These are phyloP conservation scores for Pythium monospermum DNA, from an alignment of 352 stramenopile species.

Conservation along the genomic window DNA sequence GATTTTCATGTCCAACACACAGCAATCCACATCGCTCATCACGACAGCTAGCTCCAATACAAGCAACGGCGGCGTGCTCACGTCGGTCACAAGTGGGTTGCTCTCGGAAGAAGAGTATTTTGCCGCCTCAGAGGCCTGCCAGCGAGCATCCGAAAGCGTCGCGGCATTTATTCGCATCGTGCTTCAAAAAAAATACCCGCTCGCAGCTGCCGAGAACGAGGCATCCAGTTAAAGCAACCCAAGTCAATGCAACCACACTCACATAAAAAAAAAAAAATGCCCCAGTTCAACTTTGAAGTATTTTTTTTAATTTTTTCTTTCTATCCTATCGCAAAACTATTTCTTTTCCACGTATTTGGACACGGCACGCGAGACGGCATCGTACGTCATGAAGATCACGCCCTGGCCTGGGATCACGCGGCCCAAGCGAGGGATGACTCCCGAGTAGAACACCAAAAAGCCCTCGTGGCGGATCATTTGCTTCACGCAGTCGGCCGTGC, in stretches of 20 bases:
- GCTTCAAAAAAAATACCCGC: slow-evolving; percentile 65
- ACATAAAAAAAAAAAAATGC: too few relatives aligned
- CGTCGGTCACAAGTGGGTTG: slow-evolving; percentile 65
- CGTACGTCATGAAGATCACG: slow-evolving; percentile 96
- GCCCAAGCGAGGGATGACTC: slow-evolving; percentile 88
- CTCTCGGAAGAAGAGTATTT: slow-evolving; percentile 82
- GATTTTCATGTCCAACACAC: neutral
- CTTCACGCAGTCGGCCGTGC: slow-evolving; percentile 88
- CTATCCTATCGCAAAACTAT: neutral
- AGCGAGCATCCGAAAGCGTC: slow-evolving; percentile 69
- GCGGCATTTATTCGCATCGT: slow-evolving; percentile 72
- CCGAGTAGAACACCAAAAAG: slow-evolving; percentile 89
- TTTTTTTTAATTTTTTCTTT: neutral
- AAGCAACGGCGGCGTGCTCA: slow-evolving; percentile 59
- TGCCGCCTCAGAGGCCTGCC: slow-evolving; percentile 72
- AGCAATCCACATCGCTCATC: slow-evolving; percentile 58
- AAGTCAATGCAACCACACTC: too few relatives aligned
- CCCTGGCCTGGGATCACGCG: slow-evolving; percentile 95
- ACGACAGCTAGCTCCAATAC: slow-evolving; percentile 60
- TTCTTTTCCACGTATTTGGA: slow-evolving; percentile 44
- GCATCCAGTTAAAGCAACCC: slow-evolving; percentile 6
- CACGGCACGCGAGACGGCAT: slow-evolving; percentile 64
- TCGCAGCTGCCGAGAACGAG: slow-evolving; percentile 1
- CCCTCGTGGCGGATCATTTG: slow-evolving; percentile 90
- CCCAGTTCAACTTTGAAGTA: neutral